These are phyloP conservation scores for Fabrea salina DNA, from an alignment of 169 alveolate species.

Conservation along the genomic window DNA sequence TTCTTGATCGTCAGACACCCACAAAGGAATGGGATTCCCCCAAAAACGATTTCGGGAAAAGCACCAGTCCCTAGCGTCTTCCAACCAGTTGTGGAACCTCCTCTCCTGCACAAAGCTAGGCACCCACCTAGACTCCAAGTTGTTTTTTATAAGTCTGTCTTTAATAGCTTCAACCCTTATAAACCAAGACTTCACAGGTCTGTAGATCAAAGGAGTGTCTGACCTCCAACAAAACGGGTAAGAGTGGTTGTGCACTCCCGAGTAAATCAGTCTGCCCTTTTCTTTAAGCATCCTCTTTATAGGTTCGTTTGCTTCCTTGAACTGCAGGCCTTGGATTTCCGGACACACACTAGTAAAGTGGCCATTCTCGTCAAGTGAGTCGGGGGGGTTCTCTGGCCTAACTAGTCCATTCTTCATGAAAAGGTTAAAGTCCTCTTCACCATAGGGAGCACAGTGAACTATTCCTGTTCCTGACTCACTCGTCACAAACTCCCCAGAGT, in stretches of 20 bases:
- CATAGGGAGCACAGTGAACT: constrained; percentile 97
- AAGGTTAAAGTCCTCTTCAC: constrained; percentile 95
- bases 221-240: constrained; percentile 99
- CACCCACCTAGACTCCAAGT: constrained; percentile 93
- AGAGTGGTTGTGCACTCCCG: constrained; percentile 87
- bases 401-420: constrained; percentile 64
- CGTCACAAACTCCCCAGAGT: constrained; percentile 92
- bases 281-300: constrained; percentile 87
- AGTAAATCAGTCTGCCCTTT: constrained; percentile 77
- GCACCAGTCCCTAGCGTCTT: constrained; percentile 99
- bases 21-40: constrained; percentile 99
- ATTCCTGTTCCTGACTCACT: constrained; percentile 96
- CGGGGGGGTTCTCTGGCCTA: constrained; percentile 84
- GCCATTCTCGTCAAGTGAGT: constrained; percentile 92
- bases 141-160: constrained; percentile 86
- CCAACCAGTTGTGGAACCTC: constrained; percentile 99
- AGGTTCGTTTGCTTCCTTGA: constrained; percentile 95
- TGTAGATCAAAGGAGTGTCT: constrained; percentile 97
- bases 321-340: constrained; percentile 85
- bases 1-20: constrained; percentile 95
- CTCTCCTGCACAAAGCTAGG: constrained; percentile 96
- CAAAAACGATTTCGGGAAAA: constrained; percentile 97
- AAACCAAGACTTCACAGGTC: constrained; percentile 99
- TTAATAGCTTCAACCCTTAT: constrained; percentile 94
- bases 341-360: constrained; percentile 79